These are phyloP conservation scores for Phycomyces nitens DNA, from an alignment of 192 early-diverging fungal species.

Conservation along the genomic window DNA sequence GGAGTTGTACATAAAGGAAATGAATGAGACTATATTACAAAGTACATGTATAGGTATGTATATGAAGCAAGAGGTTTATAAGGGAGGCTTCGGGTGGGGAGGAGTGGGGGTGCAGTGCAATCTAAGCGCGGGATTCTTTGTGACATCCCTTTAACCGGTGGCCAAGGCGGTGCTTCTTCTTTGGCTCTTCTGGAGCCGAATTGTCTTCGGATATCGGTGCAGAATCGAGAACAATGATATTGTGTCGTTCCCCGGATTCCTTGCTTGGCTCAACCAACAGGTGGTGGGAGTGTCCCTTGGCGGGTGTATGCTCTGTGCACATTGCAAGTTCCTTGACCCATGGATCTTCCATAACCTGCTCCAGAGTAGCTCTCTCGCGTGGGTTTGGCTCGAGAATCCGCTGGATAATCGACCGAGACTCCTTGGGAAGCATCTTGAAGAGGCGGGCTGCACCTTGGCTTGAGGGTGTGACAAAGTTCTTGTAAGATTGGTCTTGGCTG, in stretches of 20 bases:
- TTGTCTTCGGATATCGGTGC: not conserved
- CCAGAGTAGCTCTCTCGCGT: slow-evolving; percentile 53
- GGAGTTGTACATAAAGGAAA: too few species aligned
- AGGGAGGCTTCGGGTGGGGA: too few species aligned
- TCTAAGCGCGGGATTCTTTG: too few species aligned
- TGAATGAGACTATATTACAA: too few species aligned
- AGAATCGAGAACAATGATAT: slow-evolving; percentile 19
- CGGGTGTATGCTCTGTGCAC: slow-evolving; percentile 31
- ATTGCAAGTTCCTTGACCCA: slow-evolving; percentile 70
- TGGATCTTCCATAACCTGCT: slow-evolving; percentile 62
- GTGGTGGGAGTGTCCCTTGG: slow-evolving; percentile 25
- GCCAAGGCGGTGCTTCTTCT: not conserved
- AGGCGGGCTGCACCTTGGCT: slow-evolving; percentile 45
- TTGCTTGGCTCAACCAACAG: slow-evolving; percentile 16
- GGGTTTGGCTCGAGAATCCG: slow-evolving; percentile 63
- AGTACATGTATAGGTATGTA: too few species aligned
- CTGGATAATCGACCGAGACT: slow-evolving; percentile 54
- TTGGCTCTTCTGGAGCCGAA: not conserved
- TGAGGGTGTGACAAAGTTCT: slow-evolving; percentile 43
- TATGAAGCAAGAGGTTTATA: too few species aligned
- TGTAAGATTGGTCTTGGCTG: slow-evolving; percentile 55
- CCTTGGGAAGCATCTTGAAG: slow-evolving; percentile 54
- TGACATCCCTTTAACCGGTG: not conserved
- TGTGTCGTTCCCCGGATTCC: slow-evolving; percentile 11
- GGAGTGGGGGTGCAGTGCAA: too few species aligned